Evolutionary conservation across 352 stramenopile species (phyloP).

Genomic region (Globisporangium carolinianum): DNA sequence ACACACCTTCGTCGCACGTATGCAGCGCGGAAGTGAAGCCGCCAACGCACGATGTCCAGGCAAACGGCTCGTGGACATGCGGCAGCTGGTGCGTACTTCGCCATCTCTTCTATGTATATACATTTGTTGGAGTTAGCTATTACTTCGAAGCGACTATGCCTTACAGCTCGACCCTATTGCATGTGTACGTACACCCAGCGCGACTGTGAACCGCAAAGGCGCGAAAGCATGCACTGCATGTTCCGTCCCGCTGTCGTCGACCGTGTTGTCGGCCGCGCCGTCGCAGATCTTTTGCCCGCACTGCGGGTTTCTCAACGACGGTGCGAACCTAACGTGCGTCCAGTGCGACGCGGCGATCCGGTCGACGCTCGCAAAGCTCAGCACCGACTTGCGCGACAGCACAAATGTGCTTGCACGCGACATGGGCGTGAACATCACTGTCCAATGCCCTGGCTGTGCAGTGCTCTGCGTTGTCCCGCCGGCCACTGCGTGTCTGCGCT

Average conservation of each 20-base stretch:
- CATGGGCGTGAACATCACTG: conserved; percentile 80
- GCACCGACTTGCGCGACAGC: conserved; percentile 62
- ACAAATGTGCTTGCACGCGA: conserved; percentile 76
- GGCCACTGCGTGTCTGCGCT: conserved; percentile 70
- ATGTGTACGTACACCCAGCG: conserved; percentile 13
- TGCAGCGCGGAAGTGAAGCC: conserved; percentile 47
- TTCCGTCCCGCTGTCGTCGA: conserved; percentile 49
- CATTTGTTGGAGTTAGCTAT: not conserved
- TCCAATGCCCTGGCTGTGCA: conserved; percentile 75
- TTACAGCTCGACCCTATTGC: too few relatives aligned
- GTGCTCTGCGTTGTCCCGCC: conserved; percentile 69
- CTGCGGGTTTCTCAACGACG: conserved; percentile 73
- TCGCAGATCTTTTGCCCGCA: conserved; percentile 73
- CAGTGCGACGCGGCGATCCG: conserved; percentile 71
- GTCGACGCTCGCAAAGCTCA: conserved; percentile 71
- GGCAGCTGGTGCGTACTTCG: conserved; percentile 41
- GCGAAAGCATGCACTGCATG: conserved; percentile 57
- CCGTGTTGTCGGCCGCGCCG: conserved; percentile 56
- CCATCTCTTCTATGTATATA: not conserved
- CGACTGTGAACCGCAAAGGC: conserved; percentile 49
- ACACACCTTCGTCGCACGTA: not conserved
- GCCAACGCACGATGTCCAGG: conserved; percentile 61
- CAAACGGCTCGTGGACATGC: conserved; percentile 67
- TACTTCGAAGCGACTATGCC: too few relatives aligned
- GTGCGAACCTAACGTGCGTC: conserved; percentile 54